Percentiles rank a stretch among this genome's conserved stretches.
Conservation (phyloP, 345 rosid species). For the Punica granatum region DNA sequence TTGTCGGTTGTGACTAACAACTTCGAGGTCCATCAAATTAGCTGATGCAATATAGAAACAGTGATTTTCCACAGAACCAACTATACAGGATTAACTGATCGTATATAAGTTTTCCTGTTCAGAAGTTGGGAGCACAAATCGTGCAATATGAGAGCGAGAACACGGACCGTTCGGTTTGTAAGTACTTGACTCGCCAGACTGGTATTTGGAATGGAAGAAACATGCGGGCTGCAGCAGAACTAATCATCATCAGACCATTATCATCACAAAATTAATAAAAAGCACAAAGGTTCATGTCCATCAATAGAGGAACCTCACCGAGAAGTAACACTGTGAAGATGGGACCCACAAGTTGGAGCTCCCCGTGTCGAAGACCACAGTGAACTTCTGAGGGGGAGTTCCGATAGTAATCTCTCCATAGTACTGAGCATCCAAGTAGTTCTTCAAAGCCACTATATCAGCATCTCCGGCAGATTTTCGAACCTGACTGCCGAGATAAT, state of each 20-base stretch:
- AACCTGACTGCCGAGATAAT: constrained; percentile 21
- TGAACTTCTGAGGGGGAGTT: constrained; percentile 90
- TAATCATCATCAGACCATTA: background rate
- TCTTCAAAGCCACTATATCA: constrained; percentile 59
- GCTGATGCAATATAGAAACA: background rate
- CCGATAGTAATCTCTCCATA: constrained; percentile 91
- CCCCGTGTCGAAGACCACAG: constrained; percentile 89
- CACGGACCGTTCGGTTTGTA: constrained; percentile 73
- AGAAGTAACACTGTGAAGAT: constrained; percentile 77
- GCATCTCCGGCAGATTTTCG: constrained; percentile 24
- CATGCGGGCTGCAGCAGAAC: constrained; percentile 58
- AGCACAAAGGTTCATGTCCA: background rate
- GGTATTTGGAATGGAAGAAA: constrained; percentile 70
- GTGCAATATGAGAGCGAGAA: constrained; percentile 6
- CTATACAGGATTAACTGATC: background rate
- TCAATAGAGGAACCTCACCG: constrained; percentile 39
- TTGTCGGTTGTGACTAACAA: background rate
- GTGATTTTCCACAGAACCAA: background rate
- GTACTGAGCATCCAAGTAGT: constrained; percentile 87
- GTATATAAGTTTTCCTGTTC: background rate
- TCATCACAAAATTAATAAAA: background rate
- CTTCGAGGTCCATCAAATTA: background rate
- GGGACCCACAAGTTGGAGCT: constrained; percentile 99
- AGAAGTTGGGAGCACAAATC: background rate
- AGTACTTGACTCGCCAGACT: constrained; percentile 63